A percentile compares a stretch with the other conserved stretches of the same genome.
Conservation (phyloP, 176 grass and related monocot species). For the Calamus simplicifolius region DNA sequence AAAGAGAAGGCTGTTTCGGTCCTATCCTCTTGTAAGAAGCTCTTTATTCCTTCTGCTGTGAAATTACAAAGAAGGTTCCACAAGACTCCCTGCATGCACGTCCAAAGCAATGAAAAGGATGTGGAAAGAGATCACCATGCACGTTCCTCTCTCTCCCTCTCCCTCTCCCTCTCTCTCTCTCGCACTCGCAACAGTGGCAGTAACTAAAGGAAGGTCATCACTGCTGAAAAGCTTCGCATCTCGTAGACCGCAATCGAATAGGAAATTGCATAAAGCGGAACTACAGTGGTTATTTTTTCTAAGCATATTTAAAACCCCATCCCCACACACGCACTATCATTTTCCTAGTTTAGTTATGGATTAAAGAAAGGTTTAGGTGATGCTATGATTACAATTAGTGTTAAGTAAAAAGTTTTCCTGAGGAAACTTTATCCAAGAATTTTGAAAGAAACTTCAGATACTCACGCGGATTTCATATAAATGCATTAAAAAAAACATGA, state of each 20-base stretch:
- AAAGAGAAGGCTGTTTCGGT: slow-evolving; percentile 1
- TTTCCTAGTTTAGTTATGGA: too few relatives aligned
- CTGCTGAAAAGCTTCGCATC: slow-evolving; percentile 1
- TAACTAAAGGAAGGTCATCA: slow-evolving; percentile 1
- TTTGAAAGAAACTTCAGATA: too few relatives aligned
- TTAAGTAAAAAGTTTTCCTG: too few relatives aligned
- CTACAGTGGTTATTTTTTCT: too few relatives aligned
- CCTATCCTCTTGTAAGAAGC: neutral
- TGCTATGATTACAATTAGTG: too few relatives aligned
- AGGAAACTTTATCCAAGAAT: too few relatives aligned
- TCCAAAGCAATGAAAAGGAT: slow-evolving; percentile 8
- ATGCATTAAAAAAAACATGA: too few relatives aligned
- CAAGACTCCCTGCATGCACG: neutral
- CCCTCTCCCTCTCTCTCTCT: slow-evolving; percentile 5
- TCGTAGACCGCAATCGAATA: neutral
- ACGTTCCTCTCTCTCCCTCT: slow-evolving; percentile 5
- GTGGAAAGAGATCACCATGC: slow-evolving; percentile 9
- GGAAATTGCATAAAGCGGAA: neutral
- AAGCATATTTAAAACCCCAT: too few relatives aligned
- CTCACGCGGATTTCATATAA: too few relatives aligned
- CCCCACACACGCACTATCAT: too few relatives aligned
- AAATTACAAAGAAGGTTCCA: slow-evolving; percentile 14
- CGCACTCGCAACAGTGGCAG: neutral
- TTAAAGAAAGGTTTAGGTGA: too few relatives aligned
- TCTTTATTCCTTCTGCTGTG: slow-evolving; percentile 9